Conservation (phyloP, 2,329 filamentous ascomycete species). For the Diaporthe batatas region DNA sequence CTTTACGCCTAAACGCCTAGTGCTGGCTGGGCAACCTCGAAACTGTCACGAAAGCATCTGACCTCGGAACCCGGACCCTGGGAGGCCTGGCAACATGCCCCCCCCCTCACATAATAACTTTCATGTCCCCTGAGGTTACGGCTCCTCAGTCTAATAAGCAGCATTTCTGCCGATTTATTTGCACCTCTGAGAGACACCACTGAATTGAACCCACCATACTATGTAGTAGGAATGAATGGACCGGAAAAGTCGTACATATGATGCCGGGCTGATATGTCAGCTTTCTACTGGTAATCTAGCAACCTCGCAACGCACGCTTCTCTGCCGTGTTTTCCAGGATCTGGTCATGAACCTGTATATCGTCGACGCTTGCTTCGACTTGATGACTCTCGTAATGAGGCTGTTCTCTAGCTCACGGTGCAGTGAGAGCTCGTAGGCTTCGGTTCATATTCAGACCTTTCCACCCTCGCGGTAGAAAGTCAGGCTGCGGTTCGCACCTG, state of each 20-base stretch:
- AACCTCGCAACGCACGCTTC: not conserved
- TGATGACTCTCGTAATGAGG: not conserved
- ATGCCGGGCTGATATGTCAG: not conserved
- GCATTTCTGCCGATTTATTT: not conserved
- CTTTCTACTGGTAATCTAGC: constrained; percentile 1
- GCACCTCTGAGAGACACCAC: not conserved
- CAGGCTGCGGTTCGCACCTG: constrained; percentile 80
- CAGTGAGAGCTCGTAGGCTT: not conserved
- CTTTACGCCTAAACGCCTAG: constrained; percentile 27
- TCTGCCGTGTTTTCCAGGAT: not conserved
- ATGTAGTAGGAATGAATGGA: not conserved
- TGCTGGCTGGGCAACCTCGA: constrained; percentile 71
- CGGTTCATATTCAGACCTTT: constrained; percentile 14
- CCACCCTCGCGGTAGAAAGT: constrained; percentile 85
- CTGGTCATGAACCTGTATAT: not conserved
- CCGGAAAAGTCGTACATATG: not conserved
- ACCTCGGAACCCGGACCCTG: constrained; percentile 39
- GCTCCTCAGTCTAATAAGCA: not conserved
- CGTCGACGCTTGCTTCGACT: not conserved
- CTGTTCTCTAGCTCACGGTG: constrained; percentile 53
- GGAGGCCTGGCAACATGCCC: not conserved
- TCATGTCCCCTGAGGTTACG: too few relatives aligned
- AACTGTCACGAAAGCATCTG: constrained; percentile 64
- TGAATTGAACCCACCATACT: not conserved
- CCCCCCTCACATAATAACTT: not conserved